Percentiles rank a stretch among this genome's conserved stretches.
These are phyloP conservation scores for Thalassia testudinum DNA, from an alignment of 116 monocot species.

Conservation along the genomic window DNA sequence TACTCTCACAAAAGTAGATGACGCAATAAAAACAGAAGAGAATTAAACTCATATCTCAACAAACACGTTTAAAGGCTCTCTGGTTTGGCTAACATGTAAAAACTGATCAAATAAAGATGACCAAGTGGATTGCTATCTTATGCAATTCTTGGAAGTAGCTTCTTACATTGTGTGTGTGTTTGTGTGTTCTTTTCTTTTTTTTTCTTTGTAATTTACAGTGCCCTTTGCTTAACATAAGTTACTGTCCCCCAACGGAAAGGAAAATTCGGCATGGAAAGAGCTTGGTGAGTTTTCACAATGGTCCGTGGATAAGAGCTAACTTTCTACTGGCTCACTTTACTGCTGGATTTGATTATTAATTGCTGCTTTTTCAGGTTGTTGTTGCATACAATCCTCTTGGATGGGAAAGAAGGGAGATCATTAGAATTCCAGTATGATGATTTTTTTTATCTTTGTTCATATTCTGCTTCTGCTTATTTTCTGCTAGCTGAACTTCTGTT, in stretches of 20 bases:
- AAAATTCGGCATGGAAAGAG: constrained; percentile 30
- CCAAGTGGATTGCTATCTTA: not conserved
- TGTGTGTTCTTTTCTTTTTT: not conserved
- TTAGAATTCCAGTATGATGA: constrained; percentile 68
- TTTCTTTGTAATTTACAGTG: constrained; percentile 15
- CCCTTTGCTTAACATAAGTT: constrained; percentile 49
- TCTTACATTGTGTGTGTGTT: no score
- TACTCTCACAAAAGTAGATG: no score
- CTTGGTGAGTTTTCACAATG: constrained; percentile 40
- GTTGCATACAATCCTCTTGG: constrained; percentile 76
- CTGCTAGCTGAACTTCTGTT: no score
- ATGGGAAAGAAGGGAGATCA: constrained; percentile 48
- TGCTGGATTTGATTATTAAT: not conserved
- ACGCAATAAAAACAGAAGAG: no score
- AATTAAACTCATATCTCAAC: not conserved
- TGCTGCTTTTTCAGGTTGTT: constrained; percentile 28
- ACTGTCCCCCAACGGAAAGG: constrained; percentile 60
- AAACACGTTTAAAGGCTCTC: not conserved
- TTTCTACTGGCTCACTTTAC: not conserved
- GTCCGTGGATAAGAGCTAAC: no score
- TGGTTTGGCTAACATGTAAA: not conserved
- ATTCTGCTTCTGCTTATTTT: no score
- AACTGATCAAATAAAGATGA: not conserved
- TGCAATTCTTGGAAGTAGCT: no score
- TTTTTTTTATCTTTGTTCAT: no score